Percentiles rank a stretch among this genome's conserved stretches.
These are phyloP conservation scores for Euryodendron excelsum DNA, from an alignment of 148 eudicot species.

Conservation along the genomic window DNA sequence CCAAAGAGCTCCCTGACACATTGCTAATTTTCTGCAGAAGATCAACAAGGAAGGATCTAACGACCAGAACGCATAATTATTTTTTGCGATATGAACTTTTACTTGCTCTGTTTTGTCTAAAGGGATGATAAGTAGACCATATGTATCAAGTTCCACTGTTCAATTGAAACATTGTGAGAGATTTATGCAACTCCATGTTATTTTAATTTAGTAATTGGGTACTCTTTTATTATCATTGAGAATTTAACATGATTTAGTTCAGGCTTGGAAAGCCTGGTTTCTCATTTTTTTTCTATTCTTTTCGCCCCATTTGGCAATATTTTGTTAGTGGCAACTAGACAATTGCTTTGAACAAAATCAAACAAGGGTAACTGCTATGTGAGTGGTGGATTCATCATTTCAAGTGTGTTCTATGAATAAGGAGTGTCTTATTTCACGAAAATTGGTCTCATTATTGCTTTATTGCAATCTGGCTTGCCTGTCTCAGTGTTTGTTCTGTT, in stretches of 20 bases:
- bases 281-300: not conserved
- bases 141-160: not conserved
- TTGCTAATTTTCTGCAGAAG: constrained; percentile 28
- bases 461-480: not conserved
- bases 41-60: constrained; percentile 29
- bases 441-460: not conserved
- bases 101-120: not conserved
- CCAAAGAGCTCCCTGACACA: not conserved
- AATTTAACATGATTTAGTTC: not conserved
- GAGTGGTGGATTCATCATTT: no score
- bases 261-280: not conserved
- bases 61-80: constrained; percentile 16
- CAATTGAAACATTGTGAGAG: not conserved
- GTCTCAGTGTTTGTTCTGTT: not conserved
- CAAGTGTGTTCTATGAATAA: not conserved
- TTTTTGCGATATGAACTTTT: not conserved
- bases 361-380: not conserved
- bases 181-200: not conserved
- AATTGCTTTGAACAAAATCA: not conserved
- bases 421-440: not conserved
- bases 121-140: not conserved
- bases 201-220: not conserved
- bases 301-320: not conserved
- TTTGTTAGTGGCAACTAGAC: not conserved
- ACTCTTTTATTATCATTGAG: not conserved